A percentile compares a stretch with the other conserved stretches of the same genome.
phyloP scores from a whole-genome alignment of 176 grass and related monocot genomes.

The Cymbopogon citratus region DNA sequence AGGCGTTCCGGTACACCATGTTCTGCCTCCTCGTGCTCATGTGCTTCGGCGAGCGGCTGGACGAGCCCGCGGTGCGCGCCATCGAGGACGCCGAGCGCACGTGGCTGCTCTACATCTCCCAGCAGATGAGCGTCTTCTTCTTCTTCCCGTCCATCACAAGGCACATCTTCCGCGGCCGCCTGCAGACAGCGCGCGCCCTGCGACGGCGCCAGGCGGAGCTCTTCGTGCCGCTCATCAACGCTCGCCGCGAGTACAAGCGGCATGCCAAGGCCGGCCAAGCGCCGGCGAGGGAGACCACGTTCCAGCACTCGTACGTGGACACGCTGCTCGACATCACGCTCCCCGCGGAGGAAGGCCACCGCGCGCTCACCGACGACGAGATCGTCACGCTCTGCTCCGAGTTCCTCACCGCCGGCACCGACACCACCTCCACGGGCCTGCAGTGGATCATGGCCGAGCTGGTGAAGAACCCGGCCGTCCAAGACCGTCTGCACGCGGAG shows the following conservation, averaged over 20 bases:
- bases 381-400: constrained; percentile 56
- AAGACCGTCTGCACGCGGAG: constrained; percentile 38
- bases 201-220: constrained; percentile 18
- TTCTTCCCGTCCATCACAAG: constrained; percentile 33
- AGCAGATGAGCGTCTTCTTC: constrained; percentile 28
- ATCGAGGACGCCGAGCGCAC: constrained; percentile 28
- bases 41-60: constrained; percentile 69
- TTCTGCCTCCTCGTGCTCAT: constrained; percentile 62
- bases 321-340: constrained; percentile 49
- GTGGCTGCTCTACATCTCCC: constrained; percentile 20
- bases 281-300: not conserved
- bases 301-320: constrained; percentile 58
- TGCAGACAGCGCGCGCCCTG: not conserved
- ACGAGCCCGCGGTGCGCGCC: constrained; percentile 36
- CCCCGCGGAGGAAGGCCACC: constrained; percentile 11
- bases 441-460: constrained; percentile 87
- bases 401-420: constrained; percentile 58
- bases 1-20: constrained; percentile 49
- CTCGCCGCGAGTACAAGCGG: constrained; percentile 5
- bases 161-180: constrained; percentile 32
- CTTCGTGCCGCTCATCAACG: constrained; percentile 31
- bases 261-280: not conserved
- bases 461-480: constrained; percentile 48
- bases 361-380: constrained; percentile 54
- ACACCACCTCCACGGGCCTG: constrained; percentile 56